phyloP scores from a whole-genome alignment of 257 asterid genomes.

The Rubia yunnanensis region DNA sequence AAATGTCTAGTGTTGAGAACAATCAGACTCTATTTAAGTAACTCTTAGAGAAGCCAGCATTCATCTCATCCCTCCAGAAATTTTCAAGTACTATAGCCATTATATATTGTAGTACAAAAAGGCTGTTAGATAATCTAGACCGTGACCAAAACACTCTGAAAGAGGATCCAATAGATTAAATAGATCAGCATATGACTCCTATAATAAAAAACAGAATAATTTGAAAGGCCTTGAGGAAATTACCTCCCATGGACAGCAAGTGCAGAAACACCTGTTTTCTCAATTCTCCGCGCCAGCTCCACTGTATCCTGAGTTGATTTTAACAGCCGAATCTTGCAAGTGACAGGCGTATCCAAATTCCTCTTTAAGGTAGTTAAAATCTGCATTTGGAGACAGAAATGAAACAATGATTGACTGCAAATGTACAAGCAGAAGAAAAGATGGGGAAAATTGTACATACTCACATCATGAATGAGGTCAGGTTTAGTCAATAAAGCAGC shows the following conservation, averaged over 20 bases:
- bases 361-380: conserved; percentile 75
- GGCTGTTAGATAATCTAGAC: background rate
- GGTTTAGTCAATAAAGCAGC: conserved; percentile 87
- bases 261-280: conserved; percentile 89
- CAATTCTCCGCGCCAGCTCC: conserved; percentile 81
- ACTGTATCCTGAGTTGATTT: conserved; percentile 70
- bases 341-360: conserved; percentile 65
- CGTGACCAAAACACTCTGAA: background rate
- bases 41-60: background rate
- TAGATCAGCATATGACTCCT: background rate
- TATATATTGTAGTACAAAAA: background rate
- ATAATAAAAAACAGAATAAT: background rate
- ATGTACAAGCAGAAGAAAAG: background rate
- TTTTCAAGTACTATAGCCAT: background rate
- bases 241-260: conserved; percentile 98
- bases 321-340: conserved; percentile 85
- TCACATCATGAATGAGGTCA: conserved; percentile 88
- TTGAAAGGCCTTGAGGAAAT: background rate
- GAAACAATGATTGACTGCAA: background rate
- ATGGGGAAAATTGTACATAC: conserved; percentile 12
- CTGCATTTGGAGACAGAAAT: conserved; percentile 30
- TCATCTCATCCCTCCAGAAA: background rate
- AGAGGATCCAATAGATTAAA: background rate
- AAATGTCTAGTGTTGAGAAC: background rate
- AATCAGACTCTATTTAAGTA: background rate